Base-by-base conservation (phyloP, 2,329 filamentous ascomycete species). In the Aspergillus amoenus region DNA sequence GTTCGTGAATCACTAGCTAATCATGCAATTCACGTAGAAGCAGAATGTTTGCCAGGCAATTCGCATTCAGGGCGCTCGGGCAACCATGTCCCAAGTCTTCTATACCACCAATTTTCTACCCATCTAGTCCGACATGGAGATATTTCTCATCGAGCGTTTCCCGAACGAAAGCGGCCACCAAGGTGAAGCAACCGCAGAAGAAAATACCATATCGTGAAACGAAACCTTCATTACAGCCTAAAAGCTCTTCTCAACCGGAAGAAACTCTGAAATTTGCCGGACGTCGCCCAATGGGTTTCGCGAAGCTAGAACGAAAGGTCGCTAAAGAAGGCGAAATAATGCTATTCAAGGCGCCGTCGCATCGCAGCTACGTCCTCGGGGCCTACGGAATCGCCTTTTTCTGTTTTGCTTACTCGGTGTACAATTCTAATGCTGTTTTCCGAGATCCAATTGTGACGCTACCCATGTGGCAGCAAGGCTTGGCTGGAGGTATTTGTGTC, bases 311-410 rank as follows among this genome's bases (percentile, higher is more conserved):
- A 43, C 58, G 65, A 7, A 71, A 79, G 58, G 79, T 90, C 39
- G 82, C 84, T 13, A 76, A 77, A 57, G 82, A 84, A 61, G 67
- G 79, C n/a, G 74, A 78, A 2, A 85, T 87, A 7, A 72, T 83
- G 3, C 78, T 91, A 43, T 91, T 89, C 76, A 79, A 87, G 65
- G 82, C 83, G 1, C 84, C 85, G 13, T 85, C 85, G 1, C 86
- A 89, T 66, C 82, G 82, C 56, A 79, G 81, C 73, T 88, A 86
- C 70, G 80, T 88, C 60, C 68, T 83, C 63, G 82, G 83, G 45
- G 84, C 84, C 67, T 86, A 87, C 71, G 70, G 76, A 13, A 81
- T 83, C 24, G 82, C 82, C 2, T 59, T 78, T 21, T 82, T 83
- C 66, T 84, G 81, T 70, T 77, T 84, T 56, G 63, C 70, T 39